phyloP scores from a whole-genome alignment of 75 land plant species.

The Adiantum capillusveneris region DNA sequence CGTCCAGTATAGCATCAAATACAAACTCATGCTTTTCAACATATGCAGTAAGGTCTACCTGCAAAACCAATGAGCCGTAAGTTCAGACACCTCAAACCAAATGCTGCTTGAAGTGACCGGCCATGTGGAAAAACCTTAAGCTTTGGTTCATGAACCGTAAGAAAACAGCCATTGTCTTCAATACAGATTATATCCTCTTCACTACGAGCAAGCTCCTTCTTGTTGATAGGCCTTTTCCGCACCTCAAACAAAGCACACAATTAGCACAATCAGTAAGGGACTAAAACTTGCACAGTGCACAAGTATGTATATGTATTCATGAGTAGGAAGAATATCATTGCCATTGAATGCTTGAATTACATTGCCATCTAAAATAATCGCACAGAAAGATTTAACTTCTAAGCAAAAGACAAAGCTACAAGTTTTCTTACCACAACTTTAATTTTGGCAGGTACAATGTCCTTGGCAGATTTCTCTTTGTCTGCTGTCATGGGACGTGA shows the following conservation, averaged over 20 bases:
- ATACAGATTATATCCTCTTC: slow-evolving; percentile 35
- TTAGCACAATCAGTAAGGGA: background rate
- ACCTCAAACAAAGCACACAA: slow-evolving; percentile 14
- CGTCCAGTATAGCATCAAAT: slow-evolving; percentile 98
- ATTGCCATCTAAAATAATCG: background rate
- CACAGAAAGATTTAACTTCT: background rate
- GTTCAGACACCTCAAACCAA: too few relatives aligned
- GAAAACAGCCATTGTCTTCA: slow-evolving; percentile 18
- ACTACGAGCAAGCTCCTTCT: slow-evolving; percentile 31
- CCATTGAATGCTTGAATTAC: background rate
- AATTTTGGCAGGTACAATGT: slow-evolving; percentile 31
- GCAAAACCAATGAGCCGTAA: slow-evolving; percentile 8
- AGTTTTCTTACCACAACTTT: slow-evolving; percentile 43
- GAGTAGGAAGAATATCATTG: background rate
- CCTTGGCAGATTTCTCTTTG: slow-evolving; percentile 16
- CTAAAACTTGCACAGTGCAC: background rate
- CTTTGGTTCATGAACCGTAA: slow-evolving; percentile 39
- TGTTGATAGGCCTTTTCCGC: slow-evolving; percentile 33
- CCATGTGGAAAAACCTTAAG: slow-evolving; percentile 17
- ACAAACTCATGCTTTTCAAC: slow-evolving; percentile 94
- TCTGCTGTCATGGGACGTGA: slow-evolving; percentile 19
- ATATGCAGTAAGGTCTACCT: slow-evolving; percentile 97
- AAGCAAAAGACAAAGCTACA: too few relatives aligned
- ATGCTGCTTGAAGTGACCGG: background rate
- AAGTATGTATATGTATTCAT: background rate